A percentile compares a stretch with the other conserved stretches of the same genome.
Conservation (phyloP, 192 early-diverging fungal genomes). For the Kickxella alabastrina region DNA sequence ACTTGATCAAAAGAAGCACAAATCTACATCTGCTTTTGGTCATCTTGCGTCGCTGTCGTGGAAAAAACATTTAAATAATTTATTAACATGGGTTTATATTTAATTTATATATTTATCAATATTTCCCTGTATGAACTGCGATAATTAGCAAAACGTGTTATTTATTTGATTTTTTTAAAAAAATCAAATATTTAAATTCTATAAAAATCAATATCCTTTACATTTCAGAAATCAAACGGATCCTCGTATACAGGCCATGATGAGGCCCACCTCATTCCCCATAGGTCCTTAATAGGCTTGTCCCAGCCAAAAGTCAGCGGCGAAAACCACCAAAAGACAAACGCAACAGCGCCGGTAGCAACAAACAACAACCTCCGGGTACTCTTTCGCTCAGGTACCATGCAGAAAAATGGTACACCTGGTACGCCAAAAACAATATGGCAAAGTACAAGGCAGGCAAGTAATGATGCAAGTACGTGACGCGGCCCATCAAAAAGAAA, state of each 20-base stretch:
- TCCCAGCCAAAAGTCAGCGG: constrained; percentile 48
- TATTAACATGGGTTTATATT: too few species aligned
- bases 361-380: constrained; percentile 8
- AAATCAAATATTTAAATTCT: too few species aligned
- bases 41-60: too few species aligned
- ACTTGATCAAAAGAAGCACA: too few species aligned
- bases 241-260: constrained; percentile 40
- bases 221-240: constrained; percentile 21
- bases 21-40: too few species aligned
- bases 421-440: constrained; percentile 57
- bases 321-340: constrained; percentile 49
- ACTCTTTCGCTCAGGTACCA: constrained; percentile 26
- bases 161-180: too few species aligned
- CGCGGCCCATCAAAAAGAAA: constrained; percentile 76
- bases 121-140: too few species aligned
- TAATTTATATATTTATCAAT: too few species aligned
- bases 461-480: constrained; percentile 75
- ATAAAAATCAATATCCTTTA: too few species aligned
- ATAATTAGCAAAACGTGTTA: too few species aligned
- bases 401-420: constrained; percentile 53
- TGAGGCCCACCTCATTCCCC: constrained; percentile 40
- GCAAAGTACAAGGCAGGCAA: constrained; percentile 73
- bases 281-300: constrained; percentile 30
- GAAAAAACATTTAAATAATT: too few species aligned
- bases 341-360: not conserved